A percentile compares a stretch with the other conserved stretches of the same genome.
phyloP scores from a whole-genome alignment of 768 basidiomycete genomes.

The Postia placenta region DNA sequence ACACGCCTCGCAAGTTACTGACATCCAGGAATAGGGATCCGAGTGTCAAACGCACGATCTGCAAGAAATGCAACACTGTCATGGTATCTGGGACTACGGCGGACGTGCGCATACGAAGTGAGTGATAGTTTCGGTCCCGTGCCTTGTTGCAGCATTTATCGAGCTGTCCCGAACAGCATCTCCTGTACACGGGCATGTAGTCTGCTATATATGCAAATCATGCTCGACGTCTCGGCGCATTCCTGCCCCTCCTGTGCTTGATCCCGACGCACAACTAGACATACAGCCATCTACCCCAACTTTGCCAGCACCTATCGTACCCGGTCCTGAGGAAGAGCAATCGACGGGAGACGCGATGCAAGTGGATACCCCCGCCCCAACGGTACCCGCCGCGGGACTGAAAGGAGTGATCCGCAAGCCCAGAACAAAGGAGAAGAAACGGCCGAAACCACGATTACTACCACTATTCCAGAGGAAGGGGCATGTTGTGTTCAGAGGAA shows the following conservation, averaged over 20 bases:
- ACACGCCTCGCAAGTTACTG: not conserved
- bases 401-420: not conserved
- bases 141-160: not conserved
- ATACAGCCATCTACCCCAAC: not conserved
- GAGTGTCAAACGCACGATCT: conserved; percentile 73
- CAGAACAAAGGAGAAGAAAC: conserved; percentile 16
- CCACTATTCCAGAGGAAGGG: conserved; percentile 57
- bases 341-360: conserved; percentile 4
- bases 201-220: conserved; percentile 52
- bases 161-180: conserved; percentile 29
- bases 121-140: conserved; percentile 15
- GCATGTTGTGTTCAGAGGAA: conserved; percentile 64
- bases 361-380: conserved; percentile 1
- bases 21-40: conserved; percentile 53
- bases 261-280: conserved; percentile 4
- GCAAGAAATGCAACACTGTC: conserved; percentile 58
- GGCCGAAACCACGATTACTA: conserved; percentile 32
- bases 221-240: conserved; percentile 59
- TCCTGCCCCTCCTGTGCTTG: conserved; percentile 52
- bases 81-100: conserved; percentile 66
- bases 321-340: not conserved
- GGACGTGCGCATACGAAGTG: conserved; percentile 60
- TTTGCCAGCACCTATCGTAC: not conserved
- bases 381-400: not conserved
- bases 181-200: conserved; percentile 43